Evolutionary conservation across 108 stramenopile species (phyloP), one percentile per base, ranked within the genome.

Genomic region (Seminavis robusta): DNA sequence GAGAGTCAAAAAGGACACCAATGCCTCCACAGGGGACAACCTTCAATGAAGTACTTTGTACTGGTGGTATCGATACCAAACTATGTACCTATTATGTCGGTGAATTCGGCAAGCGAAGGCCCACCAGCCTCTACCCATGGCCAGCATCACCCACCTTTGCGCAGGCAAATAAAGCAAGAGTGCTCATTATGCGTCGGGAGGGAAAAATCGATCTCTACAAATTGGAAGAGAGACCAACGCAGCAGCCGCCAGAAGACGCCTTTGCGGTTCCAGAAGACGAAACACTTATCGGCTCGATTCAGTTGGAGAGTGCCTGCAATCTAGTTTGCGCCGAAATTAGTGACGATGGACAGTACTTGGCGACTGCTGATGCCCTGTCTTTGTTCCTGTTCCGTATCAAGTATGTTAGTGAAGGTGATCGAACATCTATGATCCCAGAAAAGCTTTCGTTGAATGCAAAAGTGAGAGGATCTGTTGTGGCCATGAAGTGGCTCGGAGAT

Each of bases 1-100:
- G 1, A 17, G 27, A 9, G 30, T 21, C 2, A 31, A 41, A 61
- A 42, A 49, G 4, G 11, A 43, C 6, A 5, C 17, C 42, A n/a
- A 15, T 11, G 42, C 20, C n/a, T n/a, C n/a, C n/a, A n/a, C n/a
- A n/a, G n/a, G n/a, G n/a, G n/a, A n/a, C n/a, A n/a, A n/a, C 1
- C 25, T 8, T 61, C 47, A 39, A 56, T 19, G 87, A 91, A 55
- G 59, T 91, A 30, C 70, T 97, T 16, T 74, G 86, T 19, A 93
- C 89, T 42, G 94, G 80, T 9, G 89, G 95, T 33, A 66, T 93
- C 10, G 95, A 97, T 75, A 94, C 94, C 1, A 89, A 90, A 65
- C 43, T 97, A 10, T 94, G 91, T 45, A 73, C 86, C 13, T 91
- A 92, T 58, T 54, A 73, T 11, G 85, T 83, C 0, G 47, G 59